A percentile compares a stretch with the other conserved stretches of the same genome.
phyloP scores from a whole-genome alignment of 176 grass and related monocot genomes.

The Lolium rigidum region DNA sequence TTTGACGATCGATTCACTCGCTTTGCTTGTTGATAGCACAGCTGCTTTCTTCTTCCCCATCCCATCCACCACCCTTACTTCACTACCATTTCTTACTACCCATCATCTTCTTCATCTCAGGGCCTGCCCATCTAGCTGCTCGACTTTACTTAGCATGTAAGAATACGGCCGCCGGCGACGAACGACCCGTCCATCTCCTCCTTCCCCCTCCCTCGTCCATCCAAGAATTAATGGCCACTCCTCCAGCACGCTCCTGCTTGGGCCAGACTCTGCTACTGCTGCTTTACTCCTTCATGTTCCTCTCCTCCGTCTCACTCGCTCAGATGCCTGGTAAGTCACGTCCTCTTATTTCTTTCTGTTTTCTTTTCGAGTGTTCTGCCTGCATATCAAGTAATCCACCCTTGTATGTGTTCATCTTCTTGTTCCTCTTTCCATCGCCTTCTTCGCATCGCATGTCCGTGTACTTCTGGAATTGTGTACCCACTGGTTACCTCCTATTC shows the following conservation, averaged over 20 bases:
- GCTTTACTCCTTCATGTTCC: background rate
- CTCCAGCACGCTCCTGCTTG: background rate
- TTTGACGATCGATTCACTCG: background rate
- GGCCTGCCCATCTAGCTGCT: too few species aligned
- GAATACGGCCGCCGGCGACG: too few species aligned
- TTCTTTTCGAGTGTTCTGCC: background rate
- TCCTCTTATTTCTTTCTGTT: background rate
- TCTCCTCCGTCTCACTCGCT: slow-evolving; percentile 17
- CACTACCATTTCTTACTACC: background rate
- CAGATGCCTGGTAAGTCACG: slow-evolving; percentile 52
- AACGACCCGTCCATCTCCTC: too few species aligned
- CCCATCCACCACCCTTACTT: background rate
- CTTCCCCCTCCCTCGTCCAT: background rate
- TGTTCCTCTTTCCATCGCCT: background rate
- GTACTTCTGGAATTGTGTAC: too few species aligned
- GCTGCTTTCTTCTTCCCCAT: background rate
- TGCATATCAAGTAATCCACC: background rate
- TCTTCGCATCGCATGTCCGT: too few species aligned
- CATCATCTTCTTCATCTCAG: background rate
- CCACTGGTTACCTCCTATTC: too few species aligned
- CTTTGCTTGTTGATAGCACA: background rate
- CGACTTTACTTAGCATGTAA: slow-evolving; percentile 9
- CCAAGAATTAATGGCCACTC: background rate
- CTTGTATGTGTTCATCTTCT: background rate
- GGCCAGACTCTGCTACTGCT: background rate